phyloP scores from a whole-genome alignment of 257 asterid species.

The Capsicum pubescens region DNA sequence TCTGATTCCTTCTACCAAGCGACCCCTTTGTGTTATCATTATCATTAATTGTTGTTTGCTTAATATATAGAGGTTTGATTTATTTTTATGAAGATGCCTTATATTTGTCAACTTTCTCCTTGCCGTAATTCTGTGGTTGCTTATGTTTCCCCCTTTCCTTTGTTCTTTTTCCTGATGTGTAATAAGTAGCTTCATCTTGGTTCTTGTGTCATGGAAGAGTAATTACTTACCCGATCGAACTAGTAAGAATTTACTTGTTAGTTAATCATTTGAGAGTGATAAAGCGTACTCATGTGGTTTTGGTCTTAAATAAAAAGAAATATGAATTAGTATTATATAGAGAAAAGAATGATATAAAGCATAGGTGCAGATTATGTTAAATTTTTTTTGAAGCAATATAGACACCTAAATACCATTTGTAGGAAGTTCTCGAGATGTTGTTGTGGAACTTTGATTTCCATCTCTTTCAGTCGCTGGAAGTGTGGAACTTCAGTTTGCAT shows the following conservation, averaged over 20 bases:
- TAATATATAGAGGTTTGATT: background rate
- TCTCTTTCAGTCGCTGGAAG: background rate
- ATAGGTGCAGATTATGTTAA: no score
- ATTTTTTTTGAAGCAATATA: no score
- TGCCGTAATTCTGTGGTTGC: background rate
- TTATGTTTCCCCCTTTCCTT: background rate
- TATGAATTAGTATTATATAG: background rate
- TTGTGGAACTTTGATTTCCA: background rate
- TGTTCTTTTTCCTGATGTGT: background rate
- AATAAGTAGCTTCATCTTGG: background rate
- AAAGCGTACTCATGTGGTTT: no score
- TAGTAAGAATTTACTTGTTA: no score
- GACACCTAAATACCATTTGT: background rate
- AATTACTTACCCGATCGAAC: no score
- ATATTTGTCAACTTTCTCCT: background rate
- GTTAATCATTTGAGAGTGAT: no score
- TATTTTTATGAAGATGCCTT: background rate
- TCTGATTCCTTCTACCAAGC: no score
- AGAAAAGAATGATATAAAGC: background rate
- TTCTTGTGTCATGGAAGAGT: no score
- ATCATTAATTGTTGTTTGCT: no score
- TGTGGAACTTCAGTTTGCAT: background rate
- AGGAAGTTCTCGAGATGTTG: constrained; percentile 17
- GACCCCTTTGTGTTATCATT: no score
- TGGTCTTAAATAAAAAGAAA: constrained; percentile 15